A percentile compares a stretch with the other conserved stretches of the same genome.
Conservation (phyloP, 495 filamentous ascomycete genomes). For the Penicillium samsonianum region DNA sequence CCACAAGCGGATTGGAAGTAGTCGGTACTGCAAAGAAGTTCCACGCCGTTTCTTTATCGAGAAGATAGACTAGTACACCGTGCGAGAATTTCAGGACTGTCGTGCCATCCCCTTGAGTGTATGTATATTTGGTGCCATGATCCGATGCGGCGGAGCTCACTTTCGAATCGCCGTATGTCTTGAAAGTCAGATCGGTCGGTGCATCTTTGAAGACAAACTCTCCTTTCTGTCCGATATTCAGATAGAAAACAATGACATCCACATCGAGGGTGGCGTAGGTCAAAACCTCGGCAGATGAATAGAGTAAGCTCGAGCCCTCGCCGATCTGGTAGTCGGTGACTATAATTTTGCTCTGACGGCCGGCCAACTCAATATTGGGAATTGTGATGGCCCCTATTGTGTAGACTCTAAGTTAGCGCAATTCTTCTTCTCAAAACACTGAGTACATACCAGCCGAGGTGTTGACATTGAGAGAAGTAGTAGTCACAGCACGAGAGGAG, state of each 20-base stretch:
- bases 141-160: conserved; percentile 45
- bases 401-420: conserved; percentile 9
- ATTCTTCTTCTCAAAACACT: neutral
- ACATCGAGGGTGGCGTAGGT: conserved; percentile 52
- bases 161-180: conserved; percentile 45
- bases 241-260: conserved; percentile 56
- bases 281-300: conserved; percentile 70
- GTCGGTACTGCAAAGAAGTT: conserved; percentile 53
- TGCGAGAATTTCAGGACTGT: conserved; percentile 54
- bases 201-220: conserved; percentile 51
- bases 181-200: conserved; percentile 39
- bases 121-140: conserved; percentile 48
- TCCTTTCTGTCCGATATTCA: conserved; percentile 65
- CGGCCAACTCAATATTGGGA: conserved; percentile 63
- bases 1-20: conserved; percentile 33
- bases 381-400: conserved; percentile 46
- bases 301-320: conserved; percentile 54
- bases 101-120: conserved; percentile 34
- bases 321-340: conserved; percentile 70
- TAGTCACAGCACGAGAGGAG: conserved; percentile 49
- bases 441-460: conserved; percentile 53
- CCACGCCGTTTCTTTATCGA: conserved; percentile 49
- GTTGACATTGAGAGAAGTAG: conserved; percentile 57
- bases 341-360: conserved; percentile 71
- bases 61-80: conserved; percentile 54